These are phyloP conservation scores for Pyrenochaeta sp. DNA, from an alignment of 2,329 filamentous ascomycete genomes.

Conservation along the genomic window DNA sequence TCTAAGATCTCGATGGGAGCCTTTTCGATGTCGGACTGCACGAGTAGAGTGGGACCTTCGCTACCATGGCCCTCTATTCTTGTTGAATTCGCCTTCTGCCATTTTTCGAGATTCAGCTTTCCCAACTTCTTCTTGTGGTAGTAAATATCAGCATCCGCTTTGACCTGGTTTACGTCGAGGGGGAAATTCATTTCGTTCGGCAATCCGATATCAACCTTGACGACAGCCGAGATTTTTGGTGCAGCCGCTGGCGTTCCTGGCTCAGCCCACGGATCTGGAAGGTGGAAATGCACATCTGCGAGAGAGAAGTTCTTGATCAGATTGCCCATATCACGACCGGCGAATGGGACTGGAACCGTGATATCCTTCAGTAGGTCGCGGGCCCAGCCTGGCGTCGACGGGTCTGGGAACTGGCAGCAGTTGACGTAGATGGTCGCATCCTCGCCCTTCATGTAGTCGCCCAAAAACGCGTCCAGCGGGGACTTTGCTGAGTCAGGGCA, in stretches of 20 bases:
- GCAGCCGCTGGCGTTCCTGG: constrained; percentile 75
- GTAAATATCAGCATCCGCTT: constrained; percentile 80
- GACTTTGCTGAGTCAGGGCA: constrained; percentile 83
- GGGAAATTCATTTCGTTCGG: constrained; percentile 89
- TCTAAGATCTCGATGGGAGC: constrained; percentile 86
- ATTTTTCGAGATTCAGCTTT: constrained; percentile 77
- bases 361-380: constrained; percentile 81
- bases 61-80: constrained; percentile 66
- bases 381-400: constrained; percentile 82
- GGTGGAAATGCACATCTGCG: constrained; percentile 81
- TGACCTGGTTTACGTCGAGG: constrained; percentile 78
- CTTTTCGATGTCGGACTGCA: constrained; percentile 78
- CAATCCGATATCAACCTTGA: constrained; percentile 79
- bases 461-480: constrained; percentile 83
- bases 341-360: constrained; percentile 84
- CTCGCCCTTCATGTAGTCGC: constrained; percentile 81
- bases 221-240: constrained; percentile 82
- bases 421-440: constrained; percentile 83
- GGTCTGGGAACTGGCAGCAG: constrained; percentile 73
- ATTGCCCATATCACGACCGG: constrained; percentile 80
- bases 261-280: constrained; percentile 82
- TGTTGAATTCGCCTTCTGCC: constrained; percentile 87
- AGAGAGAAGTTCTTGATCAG: constrained; percentile 89
- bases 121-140: constrained; percentile 83
- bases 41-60: constrained; percentile 70